Evolutionary conservation across 148 eudicot species (phyloP).

Genomic region (Salicornia ramosissima): DNA sequence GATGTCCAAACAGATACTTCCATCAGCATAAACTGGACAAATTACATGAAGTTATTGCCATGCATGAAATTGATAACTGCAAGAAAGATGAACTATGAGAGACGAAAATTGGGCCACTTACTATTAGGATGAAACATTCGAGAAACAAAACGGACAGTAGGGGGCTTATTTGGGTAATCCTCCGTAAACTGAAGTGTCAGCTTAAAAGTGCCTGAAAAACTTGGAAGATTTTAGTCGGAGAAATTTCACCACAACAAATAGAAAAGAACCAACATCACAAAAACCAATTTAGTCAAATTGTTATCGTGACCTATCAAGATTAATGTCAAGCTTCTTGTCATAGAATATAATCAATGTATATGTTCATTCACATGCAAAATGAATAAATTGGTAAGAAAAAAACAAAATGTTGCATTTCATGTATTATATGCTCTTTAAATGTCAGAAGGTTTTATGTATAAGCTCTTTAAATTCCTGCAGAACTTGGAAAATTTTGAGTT

Average conservation of each 20-base stretch:
- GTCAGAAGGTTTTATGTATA: too few species aligned
- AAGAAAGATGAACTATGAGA: background rate
- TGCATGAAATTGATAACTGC: background rate
- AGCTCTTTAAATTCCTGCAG: background rate
- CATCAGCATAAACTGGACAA: slow-evolving; percentile 59
- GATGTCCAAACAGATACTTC: slow-evolving; percentile 65
- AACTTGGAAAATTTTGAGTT: slow-evolving; percentile 2
- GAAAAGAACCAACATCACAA: background rate
- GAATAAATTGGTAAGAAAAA: too few species aligned
- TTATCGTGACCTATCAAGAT: background rate
- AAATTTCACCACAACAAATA: slow-evolving; percentile 2
- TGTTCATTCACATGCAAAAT: background rate
- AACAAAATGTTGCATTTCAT: too few species aligned
- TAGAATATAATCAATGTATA: background rate
- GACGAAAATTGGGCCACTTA: slow-evolving; percentile 27
- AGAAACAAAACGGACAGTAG: slow-evolving; percentile 59
- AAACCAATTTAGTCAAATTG: background rate
- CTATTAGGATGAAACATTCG: slow-evolving; percentile 72
- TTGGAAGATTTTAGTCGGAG: slow-evolving; percentile 2
- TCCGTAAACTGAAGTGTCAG: slow-evolving; percentile 54
- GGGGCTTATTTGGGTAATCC: slow-evolving; percentile 71
- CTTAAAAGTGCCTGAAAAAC: slow-evolving; percentile 52
- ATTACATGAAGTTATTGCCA: slow-evolving; percentile 9
- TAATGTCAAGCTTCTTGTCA: background rate
- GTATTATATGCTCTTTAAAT: too few species aligned